Percentiles rank a stretch among this genome's conserved stretches.
Conservation (phyloP, 139 green algal species). For the Haematococcus lacustris region DNA sequence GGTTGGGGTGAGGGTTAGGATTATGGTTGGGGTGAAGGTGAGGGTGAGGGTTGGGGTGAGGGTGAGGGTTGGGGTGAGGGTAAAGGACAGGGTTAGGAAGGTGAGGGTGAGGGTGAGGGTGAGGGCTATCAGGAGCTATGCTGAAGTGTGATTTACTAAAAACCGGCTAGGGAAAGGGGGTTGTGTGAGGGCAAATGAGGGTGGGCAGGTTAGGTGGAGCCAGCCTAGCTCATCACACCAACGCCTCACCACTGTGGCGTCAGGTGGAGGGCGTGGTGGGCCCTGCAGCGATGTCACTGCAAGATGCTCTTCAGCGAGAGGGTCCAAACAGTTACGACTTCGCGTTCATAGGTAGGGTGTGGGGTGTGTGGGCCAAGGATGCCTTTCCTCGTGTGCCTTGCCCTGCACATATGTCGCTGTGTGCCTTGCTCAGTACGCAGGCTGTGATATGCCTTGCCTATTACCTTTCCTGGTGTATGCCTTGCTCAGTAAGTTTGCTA, state of each 20-base stretch:
- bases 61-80: no score
- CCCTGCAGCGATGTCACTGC: slow-evolving; percentile 32
- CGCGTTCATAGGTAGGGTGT: slow-evolving; percentile 82
- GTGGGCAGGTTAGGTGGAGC: not conserved
- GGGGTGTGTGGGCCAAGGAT: no score
- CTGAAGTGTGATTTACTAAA: no score
- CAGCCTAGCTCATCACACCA: not conserved
- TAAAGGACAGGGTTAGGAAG: not conserved
- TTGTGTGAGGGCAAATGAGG: not conserved
- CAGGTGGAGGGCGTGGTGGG: slow-evolving; percentile 32
- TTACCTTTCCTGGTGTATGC: no score
- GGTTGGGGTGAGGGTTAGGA: not conserved
- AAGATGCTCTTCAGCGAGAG: slow-evolving; percentile 28
- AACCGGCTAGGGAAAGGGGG: not conserved
- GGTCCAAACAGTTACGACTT: slow-evolving; percentile 66
- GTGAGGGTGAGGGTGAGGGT: not conserved
- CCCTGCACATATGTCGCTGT: no score
- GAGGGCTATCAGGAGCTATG: not conserved
- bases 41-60: not conserved
- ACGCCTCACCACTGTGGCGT: not conserved
- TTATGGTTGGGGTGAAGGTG: not conserved
- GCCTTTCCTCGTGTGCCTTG: no score
- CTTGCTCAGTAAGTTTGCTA: no score
- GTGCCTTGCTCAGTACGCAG: no score
- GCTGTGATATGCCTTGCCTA: no score